Percentiles rank a stretch among this genome's conserved stretches.
These are phyloP conservation scores for Pyrenochaeta sp. DNA, from an alignment of 2,329 filamentous ascomycete species.

Conservation along the genomic window DNA sequence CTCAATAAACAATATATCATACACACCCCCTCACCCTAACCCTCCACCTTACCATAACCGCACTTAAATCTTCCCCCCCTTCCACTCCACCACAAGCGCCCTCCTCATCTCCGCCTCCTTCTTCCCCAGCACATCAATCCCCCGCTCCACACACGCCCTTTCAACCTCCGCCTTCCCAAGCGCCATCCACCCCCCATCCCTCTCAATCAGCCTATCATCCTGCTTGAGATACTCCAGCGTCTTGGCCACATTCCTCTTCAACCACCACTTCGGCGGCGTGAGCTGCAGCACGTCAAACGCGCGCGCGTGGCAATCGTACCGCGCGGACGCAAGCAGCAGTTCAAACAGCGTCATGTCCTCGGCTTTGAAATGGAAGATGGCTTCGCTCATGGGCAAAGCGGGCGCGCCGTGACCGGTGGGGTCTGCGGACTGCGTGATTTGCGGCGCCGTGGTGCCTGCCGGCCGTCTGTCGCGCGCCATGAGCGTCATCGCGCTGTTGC, in stretches of 20 bases:
- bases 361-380: slow-evolving; percentile 4
- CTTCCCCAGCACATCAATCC: slow-evolving; percentile 35
- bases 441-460: background rate
- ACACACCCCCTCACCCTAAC: too few species aligned
- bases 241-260: slow-evolving; percentile 61
- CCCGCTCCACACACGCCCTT: slow-evolving; percentile 71
- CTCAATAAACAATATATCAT: too few species aligned
- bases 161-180: slow-evolving; percentile 70
- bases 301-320: slow-evolving; percentile 30
- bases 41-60: too few species aligned
- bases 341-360: slow-evolving; percentile 20
- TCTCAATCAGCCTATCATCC: slow-evolving; percentile 74
- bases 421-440: background rate
- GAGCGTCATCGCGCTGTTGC: slow-evolving; percentile 24
- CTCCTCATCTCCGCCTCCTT: slow-evolving; percentile 38
- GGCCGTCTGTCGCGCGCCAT: slow-evolving; percentile 17
- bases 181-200: slow-evolving; percentile 66
- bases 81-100: slow-evolving; percentile 16
- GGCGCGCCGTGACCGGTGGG: background rate
- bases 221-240: slow-evolving; percentile 69
- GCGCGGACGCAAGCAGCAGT: slow-evolving; percentile 26
- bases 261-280: slow-evolving; percentile 56
- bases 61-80: background rate
- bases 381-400: slow-evolving; percentile 1
- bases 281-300: slow-evolving; percentile 52